These are phyloP conservation scores for Speleostelium caveatum DNA, from an alignment of 78 protist species.

Conservation along the genomic window DNA sequence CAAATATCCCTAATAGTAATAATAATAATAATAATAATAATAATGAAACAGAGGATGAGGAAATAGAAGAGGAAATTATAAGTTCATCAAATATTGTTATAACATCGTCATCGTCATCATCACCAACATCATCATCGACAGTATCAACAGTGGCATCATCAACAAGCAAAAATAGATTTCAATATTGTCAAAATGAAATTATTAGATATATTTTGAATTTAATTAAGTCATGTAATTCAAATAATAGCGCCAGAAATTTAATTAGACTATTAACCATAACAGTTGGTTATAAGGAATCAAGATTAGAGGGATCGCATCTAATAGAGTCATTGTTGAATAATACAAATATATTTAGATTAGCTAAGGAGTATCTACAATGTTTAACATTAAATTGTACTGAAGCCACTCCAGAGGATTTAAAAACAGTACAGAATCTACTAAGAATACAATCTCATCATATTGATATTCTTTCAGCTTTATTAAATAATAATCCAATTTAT, in stretches of 20 bases:
- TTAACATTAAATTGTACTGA: conserved; percentile 6
- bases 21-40: background rate
- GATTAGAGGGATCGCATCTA: conserved; percentile 62
- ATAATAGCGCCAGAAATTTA: conserved; percentile 40
- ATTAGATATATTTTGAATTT: conserved; percentile 36
- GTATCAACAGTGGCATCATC: background rate
- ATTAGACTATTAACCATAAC: conserved; percentile 42
- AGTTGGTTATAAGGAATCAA: conserved; percentile 67
- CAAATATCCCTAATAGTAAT: background rate
- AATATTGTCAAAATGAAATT: conserved; percentile 24
- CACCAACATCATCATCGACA: background rate
- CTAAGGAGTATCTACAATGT: conserved; percentile 44
- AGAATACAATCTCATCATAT: conserved; percentile 19
- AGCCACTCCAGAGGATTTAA: conserved; percentile 25
- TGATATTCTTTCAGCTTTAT: conserved; percentile 33
- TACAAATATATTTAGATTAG: conserved; percentile 49
- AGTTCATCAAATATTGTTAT: background rate
- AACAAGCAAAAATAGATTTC: conserved; percentile 32
- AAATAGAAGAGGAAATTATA: conserved; percentile 45
- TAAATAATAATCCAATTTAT: conserved; percentile 33
- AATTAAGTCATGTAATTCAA: conserved; percentile 2
- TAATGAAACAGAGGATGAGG: conserved; percentile 1
- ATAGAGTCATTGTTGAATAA: conserved; percentile 35
- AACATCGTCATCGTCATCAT: background rate
- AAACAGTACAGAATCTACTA: conserved; percentile 45